Evolutionary conservation across 129 eudicot genomes (phyloP), one percentile per base, ranked within the genome.

Genomic region (Ambrosia artemisiifolia): DNA sequence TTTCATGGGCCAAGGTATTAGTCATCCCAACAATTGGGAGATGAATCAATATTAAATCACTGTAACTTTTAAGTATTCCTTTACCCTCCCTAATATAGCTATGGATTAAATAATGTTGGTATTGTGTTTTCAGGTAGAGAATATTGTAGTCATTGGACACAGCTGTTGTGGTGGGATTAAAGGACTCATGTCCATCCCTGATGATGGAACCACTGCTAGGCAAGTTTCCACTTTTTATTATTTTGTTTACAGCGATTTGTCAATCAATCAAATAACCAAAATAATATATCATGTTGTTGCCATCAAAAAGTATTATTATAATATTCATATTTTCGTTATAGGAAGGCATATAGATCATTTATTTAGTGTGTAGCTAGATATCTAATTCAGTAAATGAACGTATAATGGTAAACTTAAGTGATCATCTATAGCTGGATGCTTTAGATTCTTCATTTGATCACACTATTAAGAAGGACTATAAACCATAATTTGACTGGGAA

Each of bases 141-240:
- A 85, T 81, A 94, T 94, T 78, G 83, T 95, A 74, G 96, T 95
- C 14, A 95, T 95, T 61, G 99, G 99, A 55, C 97, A 95, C 78
- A 90, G 99, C 82, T 81, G 96, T 74, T 90, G 99, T 73, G 99
- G 99, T 73, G 99, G 99, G 68, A 95, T 95, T 30, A 95, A 90
- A 82, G 99, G 99, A 10, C 97, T 95, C 74, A 95, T 95, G 99
- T 90, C 99, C 69, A 73, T 88, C 64, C 88, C 99, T 34, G 97
- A 95, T 20, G 94, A 90, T 74, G 99, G 97, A 56, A 61, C 88
- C 80, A 88, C 94, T 14, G 69, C 87, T 33, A 85, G 85, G 99
- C 88, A 50, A 53, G 84, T 75, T 33, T 11, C 50, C 28, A 24
- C 56, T 67, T 49, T 28, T 36, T 35, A 35, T 35, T 35, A 36